Percentiles rank a stretch among this genome's conserved stretches.
Conservation (phyloP, 371 early-diverging fungal genomes). For the Mucor mucedo region DNA sequence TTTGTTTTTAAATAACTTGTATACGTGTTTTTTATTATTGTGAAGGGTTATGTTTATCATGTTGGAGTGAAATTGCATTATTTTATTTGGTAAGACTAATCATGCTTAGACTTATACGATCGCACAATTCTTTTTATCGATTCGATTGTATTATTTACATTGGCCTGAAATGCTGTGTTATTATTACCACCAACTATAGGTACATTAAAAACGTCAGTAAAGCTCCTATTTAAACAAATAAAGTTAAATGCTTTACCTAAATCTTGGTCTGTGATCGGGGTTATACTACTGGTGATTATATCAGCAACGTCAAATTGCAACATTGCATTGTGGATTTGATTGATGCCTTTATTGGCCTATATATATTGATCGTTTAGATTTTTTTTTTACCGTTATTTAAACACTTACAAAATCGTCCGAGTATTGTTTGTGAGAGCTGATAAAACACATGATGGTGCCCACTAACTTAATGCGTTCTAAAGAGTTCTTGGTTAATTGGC, state of each 20-base stretch:
- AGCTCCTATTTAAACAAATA: too few species aligned
- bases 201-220: too few species aligned
- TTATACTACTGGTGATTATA: too few species aligned
- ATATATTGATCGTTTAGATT: not conserved
- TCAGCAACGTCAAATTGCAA: constrained; percentile 13
- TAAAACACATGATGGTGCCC: constrained; percentile 30
- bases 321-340: constrained; percentile 55
- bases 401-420: constrained; percentile 44
- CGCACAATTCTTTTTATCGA: not conserved
- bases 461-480: constrained; percentile 56
- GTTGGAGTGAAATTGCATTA: not conserved
- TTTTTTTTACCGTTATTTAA: not conserved
- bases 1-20: not conserved
- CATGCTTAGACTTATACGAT: not conserved
- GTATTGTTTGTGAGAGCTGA: constrained; percentile 47
- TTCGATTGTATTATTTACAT: not conserved
- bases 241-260: too few species aligned
- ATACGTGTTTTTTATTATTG: not conserved
- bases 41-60: not conserved
- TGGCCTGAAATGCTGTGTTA: not conserved
- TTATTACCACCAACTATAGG: too few species aligned
- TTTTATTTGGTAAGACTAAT: too few species aligned
- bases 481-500: constrained; percentile 41
- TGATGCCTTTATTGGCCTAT: constrained; percentile 30
- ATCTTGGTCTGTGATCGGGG: too few species aligned